Conservation (phyloP, 805 yeast species). For the Cyberlindnera suaveolens region DNA sequence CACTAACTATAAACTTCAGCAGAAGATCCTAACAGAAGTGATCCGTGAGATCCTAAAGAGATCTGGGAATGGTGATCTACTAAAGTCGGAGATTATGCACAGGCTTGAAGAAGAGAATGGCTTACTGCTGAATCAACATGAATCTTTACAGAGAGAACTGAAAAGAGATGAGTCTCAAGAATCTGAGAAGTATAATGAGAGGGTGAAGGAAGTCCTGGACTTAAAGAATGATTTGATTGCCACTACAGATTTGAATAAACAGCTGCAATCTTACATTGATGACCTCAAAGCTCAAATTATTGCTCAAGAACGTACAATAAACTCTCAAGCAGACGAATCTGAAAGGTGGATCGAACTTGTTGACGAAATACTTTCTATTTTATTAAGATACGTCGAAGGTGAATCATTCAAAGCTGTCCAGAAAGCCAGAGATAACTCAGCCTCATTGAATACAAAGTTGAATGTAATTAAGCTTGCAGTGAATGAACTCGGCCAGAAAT, state of each 20-base stretch:
- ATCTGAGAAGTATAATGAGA: constrained; percentile 11
- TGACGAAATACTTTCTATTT: constrained; percentile 11
- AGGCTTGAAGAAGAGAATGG: constrained; percentile 19
- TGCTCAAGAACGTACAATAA: constrained; percentile 2
- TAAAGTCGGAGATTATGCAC: constrained; percentile 18
- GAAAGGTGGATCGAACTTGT: constrained; percentile 9
- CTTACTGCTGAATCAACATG: constrained; percentile 11
- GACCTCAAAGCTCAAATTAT: constrained; percentile 17
- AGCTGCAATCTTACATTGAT: constrained; percentile 21
- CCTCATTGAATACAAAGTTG: constrained; percentile 19
- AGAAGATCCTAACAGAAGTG: constrained; percentile 27
- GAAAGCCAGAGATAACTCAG: constrained; percentile 16
- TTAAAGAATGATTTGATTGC: constrained; percentile 23
- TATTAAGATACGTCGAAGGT: constrained; percentile 9
- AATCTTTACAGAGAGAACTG: constrained; percentile 14
- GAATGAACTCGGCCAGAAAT: constrained; percentile 10
- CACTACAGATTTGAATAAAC: constrained; percentile 13
- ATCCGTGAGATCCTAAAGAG: constrained; percentile 16
- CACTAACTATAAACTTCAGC: constrained; percentile 34
- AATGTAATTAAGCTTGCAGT: constrained; percentile 14
- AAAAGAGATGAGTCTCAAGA: constrained; percentile 5
- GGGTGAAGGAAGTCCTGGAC: constrained; percentile 20
- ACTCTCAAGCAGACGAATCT: constrained; percentile 2
- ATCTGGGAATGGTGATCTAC: constrained; percentile 16
- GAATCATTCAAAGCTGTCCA: constrained; percentile 16